A percentile compares a stretch with the other conserved stretches of the same genome.
Conservation (phyloP, 1,284 basidiomycete species). For the Ceratobasidium sp. region DNA sequence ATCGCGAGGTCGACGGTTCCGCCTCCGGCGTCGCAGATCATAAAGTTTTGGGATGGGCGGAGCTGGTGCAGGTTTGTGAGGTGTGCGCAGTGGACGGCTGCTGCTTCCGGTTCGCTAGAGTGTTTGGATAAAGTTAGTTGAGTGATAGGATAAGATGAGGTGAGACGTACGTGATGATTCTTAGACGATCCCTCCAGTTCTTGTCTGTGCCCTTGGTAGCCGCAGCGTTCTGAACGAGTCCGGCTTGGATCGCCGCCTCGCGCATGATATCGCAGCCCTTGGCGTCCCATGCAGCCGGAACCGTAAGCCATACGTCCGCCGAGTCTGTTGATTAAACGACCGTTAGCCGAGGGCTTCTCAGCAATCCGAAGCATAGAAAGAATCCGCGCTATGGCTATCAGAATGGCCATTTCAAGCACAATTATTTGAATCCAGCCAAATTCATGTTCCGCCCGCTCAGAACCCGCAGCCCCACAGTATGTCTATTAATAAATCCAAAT, state of each 20-base stretch:
- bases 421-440: no score
- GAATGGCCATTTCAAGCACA: no score
- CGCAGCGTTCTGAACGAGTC: slow-evolving; percentile 75
- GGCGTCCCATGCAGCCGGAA: slow-evolving; percentile 88
- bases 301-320: slow-evolving; percentile 83
- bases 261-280: slow-evolving; percentile 84
- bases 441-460: no score
- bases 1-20: slow-evolving; percentile 81
- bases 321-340: slow-evolving; percentile 63
- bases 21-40: slow-evolving; percentile 85
- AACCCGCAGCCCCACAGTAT: no score
- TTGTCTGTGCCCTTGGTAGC: slow-evolving; percentile 67
- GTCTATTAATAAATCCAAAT: background rate
- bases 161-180: slow-evolving; percentile 75
- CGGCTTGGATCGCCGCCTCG: slow-evolving; percentile 80
- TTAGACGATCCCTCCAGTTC: slow-evolving; percentile 79
- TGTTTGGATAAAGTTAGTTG: background rate
- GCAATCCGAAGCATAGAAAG: no score
- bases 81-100: slow-evolving; percentile 84
- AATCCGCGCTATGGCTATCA: no score
- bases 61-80: slow-evolving; percentile 81
- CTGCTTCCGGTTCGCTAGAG: slow-evolving; percentile 80
- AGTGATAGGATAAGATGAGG: no score
- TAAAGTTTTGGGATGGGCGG: slow-evolving; percentile 79
- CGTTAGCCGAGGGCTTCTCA: background rate